Percentiles rank a stretch among this genome's conserved stretches.
These are phyloP conservation scores for Fraxinus americana DNA, from an alignment of 257 asterid genomes.

Conservation along the genomic window DNA sequence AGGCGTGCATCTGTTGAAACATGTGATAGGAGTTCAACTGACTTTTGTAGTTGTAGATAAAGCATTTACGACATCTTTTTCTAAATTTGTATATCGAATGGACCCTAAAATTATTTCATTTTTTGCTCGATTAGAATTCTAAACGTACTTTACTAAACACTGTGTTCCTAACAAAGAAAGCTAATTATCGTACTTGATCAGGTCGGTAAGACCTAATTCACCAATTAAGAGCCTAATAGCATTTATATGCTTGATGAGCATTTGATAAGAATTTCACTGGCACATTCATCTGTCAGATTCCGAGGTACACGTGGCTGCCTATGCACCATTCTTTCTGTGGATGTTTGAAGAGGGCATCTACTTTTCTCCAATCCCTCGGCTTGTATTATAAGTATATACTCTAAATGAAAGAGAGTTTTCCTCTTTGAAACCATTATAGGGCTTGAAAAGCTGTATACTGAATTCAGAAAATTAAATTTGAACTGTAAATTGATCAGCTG, in stretches of 20 bases:
- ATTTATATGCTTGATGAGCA: slow-evolving; percentile 31
- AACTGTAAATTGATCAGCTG: not conserved
- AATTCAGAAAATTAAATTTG: slow-evolving; percentile 17
- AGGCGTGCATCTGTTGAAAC: slow-evolving; percentile 53
- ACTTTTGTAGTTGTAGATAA: slow-evolving; percentile 67
- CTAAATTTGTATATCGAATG: slow-evolving; percentile 34
- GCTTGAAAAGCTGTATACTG: slow-evolving; percentile 23
- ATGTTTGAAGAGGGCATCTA: slow-evolving; percentile 61
- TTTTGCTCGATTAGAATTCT: not conserved
- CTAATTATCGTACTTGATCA: slow-evolving; percentile 11
- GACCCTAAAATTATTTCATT: slow-evolving; percentile 38
- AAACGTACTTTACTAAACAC: not conserved
- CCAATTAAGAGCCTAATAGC: slow-evolving; percentile 25
- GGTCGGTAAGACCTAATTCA: slow-evolving; percentile 12
- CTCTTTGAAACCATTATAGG: slow-evolving; percentile 26
- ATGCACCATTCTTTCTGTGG: slow-evolving; percentile 60
- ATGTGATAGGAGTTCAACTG: slow-evolving; percentile 48
- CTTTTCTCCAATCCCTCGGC: slow-evolving; percentile 29
- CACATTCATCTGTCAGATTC: slow-evolving; percentile 37
- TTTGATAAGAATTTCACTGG: slow-evolving; percentile 48
- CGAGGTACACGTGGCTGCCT: slow-evolving; percentile 55
- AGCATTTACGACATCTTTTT: slow-evolving; percentile 56
- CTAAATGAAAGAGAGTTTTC: slow-evolving; percentile 31
- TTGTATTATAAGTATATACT: slow-evolving; percentile 36
- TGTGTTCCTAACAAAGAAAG: not conserved